phyloP scores from a whole-genome alignment of 768 basidiomycete species.

The button mushroom (Agaricus bisporus) region DNA sequence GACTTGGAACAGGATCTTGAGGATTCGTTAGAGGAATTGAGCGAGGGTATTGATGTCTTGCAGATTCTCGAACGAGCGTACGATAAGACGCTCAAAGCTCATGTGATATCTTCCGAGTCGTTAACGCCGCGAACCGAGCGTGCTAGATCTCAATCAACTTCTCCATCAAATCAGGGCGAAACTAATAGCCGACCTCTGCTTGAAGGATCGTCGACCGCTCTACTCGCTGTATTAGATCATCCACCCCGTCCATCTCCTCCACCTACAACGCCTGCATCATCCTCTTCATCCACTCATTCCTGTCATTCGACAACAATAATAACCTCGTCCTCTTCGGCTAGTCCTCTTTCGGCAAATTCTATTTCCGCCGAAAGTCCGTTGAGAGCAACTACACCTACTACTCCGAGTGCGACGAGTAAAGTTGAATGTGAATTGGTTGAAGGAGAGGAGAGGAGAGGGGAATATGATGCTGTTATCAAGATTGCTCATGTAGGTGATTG shows the following conservation, averaged over 20 bases:
- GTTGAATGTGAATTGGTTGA: conserved; percentile 7
- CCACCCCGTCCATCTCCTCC: conserved; percentile 14
- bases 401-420: background rate
- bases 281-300: background rate
- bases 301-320: background rate
- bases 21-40: conserved; percentile 51
- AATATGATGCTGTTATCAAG: conserved; percentile 57
- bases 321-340: background rate
- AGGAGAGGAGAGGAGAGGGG: background rate
- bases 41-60: conserved; percentile 65
- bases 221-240: conserved; percentile 58
- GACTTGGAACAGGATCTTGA: conserved; percentile 23
- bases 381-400: conserved; percentile 5
- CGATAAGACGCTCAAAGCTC: conserved; percentile 56
- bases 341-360: background rate
- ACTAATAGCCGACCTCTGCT: conserved; percentile 31
- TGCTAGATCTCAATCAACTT: conserved; percentile 8
- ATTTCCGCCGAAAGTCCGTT: background rate
- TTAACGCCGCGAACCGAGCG: conserved; percentile 2
- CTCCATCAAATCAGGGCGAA: conserved; percentile 16
- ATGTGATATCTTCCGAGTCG: conserved; percentile 33
- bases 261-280: background rate
- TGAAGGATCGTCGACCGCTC: conserved; percentile 62
- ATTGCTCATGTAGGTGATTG: conserved; percentile 88
- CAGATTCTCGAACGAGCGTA: conserved; percentile 67